Base-by-base conservation (phyloP, 345 rosid species). In the Lepidium didymum region DNA sequence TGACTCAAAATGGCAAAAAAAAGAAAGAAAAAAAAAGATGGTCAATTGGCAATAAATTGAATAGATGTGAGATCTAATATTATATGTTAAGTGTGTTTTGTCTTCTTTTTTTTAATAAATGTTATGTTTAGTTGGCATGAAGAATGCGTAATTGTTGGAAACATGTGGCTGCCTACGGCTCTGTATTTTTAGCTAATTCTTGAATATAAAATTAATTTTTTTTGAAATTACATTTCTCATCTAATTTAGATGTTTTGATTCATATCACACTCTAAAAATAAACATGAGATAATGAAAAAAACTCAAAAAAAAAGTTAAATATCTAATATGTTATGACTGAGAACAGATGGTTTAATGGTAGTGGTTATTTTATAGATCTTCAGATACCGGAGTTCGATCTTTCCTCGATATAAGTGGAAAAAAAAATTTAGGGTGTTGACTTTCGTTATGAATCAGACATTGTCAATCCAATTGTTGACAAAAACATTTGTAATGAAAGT, bases 1-100 rank as follows among this genome's bases (percentile, higher is more conserved):
- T 25, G 60, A 57, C 67, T 65, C 67, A 65, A 73, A 57, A 47
- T 56, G 62, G 72, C 72, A n/a, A 10, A 53, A 65, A 15, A 15
- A 55, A 43, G 0, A 15, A 23, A 31, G 11, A 10, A 36, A 56
- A n/a, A n/a, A 4, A 57, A 7, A 16, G 8, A 3, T 35, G 37
- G 69, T 71, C 75, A 71, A 71, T 2, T 56, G 75, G 53, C 69
- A 62, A 62, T 21, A 35, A 33, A 14, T 33, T 62, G 38, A 47
- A 62, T 52, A 70, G 36, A 36, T n/a, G 23, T 31, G 27, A 52
- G 12, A 59, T 68, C 35, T 45, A 44, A 10, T 27, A 41, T n/a
- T n/a, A n/a, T n/a, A n/a, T 36, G 56, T 53, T 70, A 52, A 61
- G 52, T 59, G 37, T 59, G 51, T 50, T 29, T 38, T 56, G 9